These are phyloP conservation scores for Arabidopsis hybrid DNA, from an alignment of 441 rosid species.

Conservation along the genomic window DNA sequence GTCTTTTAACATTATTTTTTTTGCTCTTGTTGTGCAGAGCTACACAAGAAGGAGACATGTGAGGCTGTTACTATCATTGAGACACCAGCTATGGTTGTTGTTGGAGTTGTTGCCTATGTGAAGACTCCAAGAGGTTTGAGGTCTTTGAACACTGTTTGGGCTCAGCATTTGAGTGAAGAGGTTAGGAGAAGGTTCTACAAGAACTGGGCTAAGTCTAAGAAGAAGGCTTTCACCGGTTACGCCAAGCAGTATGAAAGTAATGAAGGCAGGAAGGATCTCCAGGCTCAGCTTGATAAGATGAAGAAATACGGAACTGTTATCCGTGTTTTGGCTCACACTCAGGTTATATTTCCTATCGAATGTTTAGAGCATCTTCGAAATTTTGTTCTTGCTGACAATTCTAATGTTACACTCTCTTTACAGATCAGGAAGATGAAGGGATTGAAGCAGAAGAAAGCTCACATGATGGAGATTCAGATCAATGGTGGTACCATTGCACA, in stretches of 20 bases:
- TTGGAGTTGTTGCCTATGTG: constrained; percentile 88
- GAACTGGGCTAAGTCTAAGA: constrained; percentile 94
- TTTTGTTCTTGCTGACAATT: not conserved
- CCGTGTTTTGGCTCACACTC: constrained; percentile 92
- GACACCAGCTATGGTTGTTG: constrained; percentile 87
- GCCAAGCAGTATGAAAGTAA: constrained; percentile 67
- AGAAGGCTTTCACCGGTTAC: constrained; percentile 85
- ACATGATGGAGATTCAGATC: constrained; percentile 88
- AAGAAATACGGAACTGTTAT: constrained; percentile 82
- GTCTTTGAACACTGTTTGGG: constrained; percentile 86
- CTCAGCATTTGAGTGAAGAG: constrained; percentile 93
- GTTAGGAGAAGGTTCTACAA: constrained; percentile 87
- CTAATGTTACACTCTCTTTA: not conserved
- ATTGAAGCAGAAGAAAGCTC: constrained; percentile 92
- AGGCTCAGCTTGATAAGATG: constrained; percentile 79
- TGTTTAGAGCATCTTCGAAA: not conserved
- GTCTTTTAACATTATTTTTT: not conserved
- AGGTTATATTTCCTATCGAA: constrained; percentile 47
- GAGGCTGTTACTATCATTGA: constrained; percentile 90
- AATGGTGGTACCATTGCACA: constrained; percentile 88
- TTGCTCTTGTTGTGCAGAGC: constrained; percentile 51
- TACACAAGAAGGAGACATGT: constrained; percentile 96
- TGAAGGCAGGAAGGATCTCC: constrained; percentile 74
- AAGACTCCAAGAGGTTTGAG: constrained; percentile 88
- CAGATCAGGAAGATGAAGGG: constrained; percentile 97